Evolutionary conservation across 495 filamentous ascomycete genomes (phyloP), one percentile per base, ranked within the genome.

Genomic region (Schizothecium vesticola): DNA sequence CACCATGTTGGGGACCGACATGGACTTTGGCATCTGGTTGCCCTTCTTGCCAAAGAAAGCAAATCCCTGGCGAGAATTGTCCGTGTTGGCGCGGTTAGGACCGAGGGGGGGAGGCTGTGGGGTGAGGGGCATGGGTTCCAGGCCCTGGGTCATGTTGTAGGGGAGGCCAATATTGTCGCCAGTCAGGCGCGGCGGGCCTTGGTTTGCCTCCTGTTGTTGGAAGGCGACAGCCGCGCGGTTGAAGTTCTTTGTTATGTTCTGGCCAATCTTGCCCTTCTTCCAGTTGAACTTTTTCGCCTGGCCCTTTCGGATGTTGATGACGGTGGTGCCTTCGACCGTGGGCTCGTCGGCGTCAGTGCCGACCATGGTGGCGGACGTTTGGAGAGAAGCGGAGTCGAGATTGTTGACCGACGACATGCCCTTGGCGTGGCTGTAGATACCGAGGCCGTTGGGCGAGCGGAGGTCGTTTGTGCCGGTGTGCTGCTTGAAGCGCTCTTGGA

Each of bases 251-350:
- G 90, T 88, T 62, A 97, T 92, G 70, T 93, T 94, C 80, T 97
- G 97, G 43, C 93, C 93, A 64, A 98, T 89, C 56, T 90, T 91
- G 78, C 93, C 93, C 78, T 96, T 97, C 85, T 97, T 97, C 94
- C 95, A 98, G 80, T 95, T 96, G 81, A 97, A 97, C 76, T 96
- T 97, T 81, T 93, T 96, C 31, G 89, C 87, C 76, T 96, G 91
- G 61, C 90, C 91, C 82, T 96, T 97, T 65, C 92, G 88, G 72
- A 97, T 94, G 74, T 92, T 95, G 69, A 96, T 89, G 24, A 97
- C 89, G 64, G 96, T 94, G 25, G 95, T 93, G 16, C 92, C 91
- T 36, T 93, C 82, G 65, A 93, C 82, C 11, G 89, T 86, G 16
- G 86, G 85, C 12, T 88, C 84, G 65, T 92, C 91, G 1, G 80